Base-by-base conservation (phyloP, 1,284 basidiomycete species). In the Phellopilus nigrolimitatus region DNA sequence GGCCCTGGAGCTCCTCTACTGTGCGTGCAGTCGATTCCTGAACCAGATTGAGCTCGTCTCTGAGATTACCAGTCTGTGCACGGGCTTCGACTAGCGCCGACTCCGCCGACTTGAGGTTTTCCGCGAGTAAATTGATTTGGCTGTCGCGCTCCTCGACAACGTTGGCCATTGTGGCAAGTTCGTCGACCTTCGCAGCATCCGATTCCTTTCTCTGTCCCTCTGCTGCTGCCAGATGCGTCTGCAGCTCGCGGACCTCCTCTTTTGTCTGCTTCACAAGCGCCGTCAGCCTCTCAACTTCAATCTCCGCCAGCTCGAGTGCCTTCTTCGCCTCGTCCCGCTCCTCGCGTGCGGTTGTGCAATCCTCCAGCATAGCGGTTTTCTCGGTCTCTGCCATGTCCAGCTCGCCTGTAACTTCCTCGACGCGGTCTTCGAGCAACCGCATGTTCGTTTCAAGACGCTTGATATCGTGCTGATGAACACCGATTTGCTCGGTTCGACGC, bases 291-390 rank as follows among this genome's bases (percentile, higher is more conserved):
- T 88, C 88, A 12, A 78, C 61, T 38, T 74, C 72, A n/a, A 71
- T 66, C 54, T 77, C 76, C 5, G 69, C 60, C 36, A 62, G 61
- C 47, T 75, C 74, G 40, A 66, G 61, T 58, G 61, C 62, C 50
- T 63, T 61, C 47, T 81, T 61, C 3, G 85, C 80, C 15, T 73
- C 71, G 62, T 89, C 81, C 41, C 87, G 73, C 21, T 82, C 74
- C 53, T 83, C 81, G 47, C 86, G 71, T 3, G 84, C 83, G 53
- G 80, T 80, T 9, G 80, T 79, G 59, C 87, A 89, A 60, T 89
- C 87, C 57, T 88, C 85, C 0, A 90, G 76, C 83, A 89, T 87
- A 2, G 84, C 82, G 44, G 77, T 76, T 63, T 84, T 86, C 68
- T 87, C 76, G 2, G 78, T 73, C 27, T 68, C 71, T 51, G 80